Base-by-base conservation (phyloP, 2,329 filamentous ascomycete species). In the Alternaria sp. region DNA sequence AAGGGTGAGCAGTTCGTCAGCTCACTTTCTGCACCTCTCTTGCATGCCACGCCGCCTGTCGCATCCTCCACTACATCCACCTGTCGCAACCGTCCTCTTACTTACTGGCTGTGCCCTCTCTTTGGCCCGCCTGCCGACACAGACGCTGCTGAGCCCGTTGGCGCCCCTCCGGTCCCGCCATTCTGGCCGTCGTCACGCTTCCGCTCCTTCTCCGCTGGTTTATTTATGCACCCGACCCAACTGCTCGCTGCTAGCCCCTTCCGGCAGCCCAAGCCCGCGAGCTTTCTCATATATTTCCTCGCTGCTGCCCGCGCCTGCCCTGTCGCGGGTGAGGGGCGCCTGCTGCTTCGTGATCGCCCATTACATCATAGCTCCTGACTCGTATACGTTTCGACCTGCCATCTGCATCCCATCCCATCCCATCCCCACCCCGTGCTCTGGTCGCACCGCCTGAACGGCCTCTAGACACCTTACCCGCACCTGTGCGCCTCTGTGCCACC, bases 401-500 rank as follows among this genome's bases (percentile, higher is more conserved):
- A 46, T 47, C 54, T 26, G 47, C 28, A 46, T 47, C 54, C 57
- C 61, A 56, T 63, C 40, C 60, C n/a, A 55, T 61, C 60, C 55
- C 65, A 60, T 45, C 54, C 54, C 57, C 62, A 50, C 64, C 45
- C 50, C 59, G 60, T 58, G 65, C 54, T 51, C 46, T 49, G 54
- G 63, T 63, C 63, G 68, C 69, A 59, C 64, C 55, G 28, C 43
- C 36, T 49, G 25, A 25, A 59, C 55, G 54, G 45, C 15, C 26
- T 43, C 52, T 64, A 58, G 52, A 65, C 68, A 70, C 67, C 69
- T 67, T 66, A 64, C 57, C 64, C 58, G 50, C 54, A 65, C 68
- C 47, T 61, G 68, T 62, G 51, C 61, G 59, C 61, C 56, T 63
- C 57, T 55, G 69, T 74, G 71, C 52, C 70, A 72, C 74, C 54